Conservation (phyloP, 2,329 filamentous ascomycete genomes). For the Elsinoe australis region DNA sequence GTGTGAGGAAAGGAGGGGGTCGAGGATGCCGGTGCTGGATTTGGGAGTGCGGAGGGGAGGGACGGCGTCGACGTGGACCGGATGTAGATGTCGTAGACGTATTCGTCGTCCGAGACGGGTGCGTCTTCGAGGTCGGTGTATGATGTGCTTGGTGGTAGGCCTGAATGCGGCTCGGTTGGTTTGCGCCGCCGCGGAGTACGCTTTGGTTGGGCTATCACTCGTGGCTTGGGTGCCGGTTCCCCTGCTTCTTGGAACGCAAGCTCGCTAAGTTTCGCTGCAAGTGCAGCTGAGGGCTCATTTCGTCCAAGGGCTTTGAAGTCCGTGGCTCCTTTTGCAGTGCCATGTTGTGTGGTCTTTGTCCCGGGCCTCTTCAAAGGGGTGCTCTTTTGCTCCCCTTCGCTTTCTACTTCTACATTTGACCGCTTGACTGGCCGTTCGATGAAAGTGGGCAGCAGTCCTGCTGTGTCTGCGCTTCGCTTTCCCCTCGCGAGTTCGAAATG, state of each 20-base stretch:
- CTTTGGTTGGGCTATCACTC: constrained; percentile 28
- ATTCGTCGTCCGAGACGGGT: constrained; percentile 46
- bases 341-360: constrained; percentile 15
- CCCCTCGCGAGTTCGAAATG: constrained; percentile 16
- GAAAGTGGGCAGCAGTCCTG: constrained; percentile 19
- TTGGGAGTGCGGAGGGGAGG: constrained; percentile 28
- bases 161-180: constrained; percentile 9
- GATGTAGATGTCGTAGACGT: constrained; percentile 56
- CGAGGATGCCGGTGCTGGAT: constrained; percentile 7
- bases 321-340: background rate
- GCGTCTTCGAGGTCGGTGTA: constrained; percentile 34
- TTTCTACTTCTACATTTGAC: background rate
- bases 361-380: constrained; percentile 19
- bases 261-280: constrained; percentile 14
- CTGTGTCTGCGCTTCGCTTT: constrained; percentile 13
- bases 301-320: constrained; percentile 13
- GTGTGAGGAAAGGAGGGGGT: background rate
- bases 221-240: constrained; percentile 26
- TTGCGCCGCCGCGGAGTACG: constrained; percentile 26
- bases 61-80: constrained; percentile 30
- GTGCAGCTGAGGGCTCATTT: constrained; percentile 22
- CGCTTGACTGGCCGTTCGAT: constrained; percentile 18
- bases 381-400: constrained; percentile 7
- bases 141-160: constrained; percentile 9
- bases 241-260: constrained; percentile 20